Conservation (phyloP, 1,139 yeast genomes). For the Lodderomyces jiufengensis region DNA sequence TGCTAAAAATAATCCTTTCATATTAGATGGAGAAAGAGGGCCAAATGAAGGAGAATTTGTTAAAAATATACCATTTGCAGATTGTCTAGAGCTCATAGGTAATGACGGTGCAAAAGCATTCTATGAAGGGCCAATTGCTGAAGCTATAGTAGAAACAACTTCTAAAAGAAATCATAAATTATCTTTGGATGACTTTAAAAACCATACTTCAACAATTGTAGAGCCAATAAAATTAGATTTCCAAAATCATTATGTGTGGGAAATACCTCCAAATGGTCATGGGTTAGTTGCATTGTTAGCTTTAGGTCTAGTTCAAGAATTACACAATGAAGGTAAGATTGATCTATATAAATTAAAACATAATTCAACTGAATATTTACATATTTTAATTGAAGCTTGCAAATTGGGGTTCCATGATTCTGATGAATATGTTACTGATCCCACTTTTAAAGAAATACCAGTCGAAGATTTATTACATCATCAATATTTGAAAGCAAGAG, state of each 20-base stretch:
- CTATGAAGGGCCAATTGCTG: conserved; percentile 66
- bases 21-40: conserved; percentile 28
- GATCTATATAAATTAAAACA: conserved; percentile 49
- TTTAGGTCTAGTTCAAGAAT: conserved; percentile 58
- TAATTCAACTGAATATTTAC: conserved; percentile 70
- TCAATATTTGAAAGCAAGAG: conserved; percentile 48
- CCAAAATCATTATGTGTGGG: conserved; percentile 53
- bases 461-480: conserved; percentile 33
- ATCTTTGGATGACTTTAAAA: conserved; percentile 49
- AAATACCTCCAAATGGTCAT: conserved; percentile 79
- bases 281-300: conserved; percentile 72
- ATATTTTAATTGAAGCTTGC: conserved; percentile 63
- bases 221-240: conserved; percentile 56
- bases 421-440: conserved; percentile 70
- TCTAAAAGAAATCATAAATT: conserved; percentile 53
- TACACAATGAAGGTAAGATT: conserved; percentile 46
- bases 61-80: conserved; percentile 51
- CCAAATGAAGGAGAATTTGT: conserved; percentile 65
- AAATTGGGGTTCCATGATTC: conserved; percentile 75
- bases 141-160: conserved; percentile 57
- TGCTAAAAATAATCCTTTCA: conserved; percentile 33
- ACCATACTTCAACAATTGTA: conserved; percentile 57
- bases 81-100: conserved; percentile 51
- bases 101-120: conserved; percentile 60
- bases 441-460: conserved; percentile 40